These are phyloP conservation scores for Trametes punicea DNA, from an alignment of 768 basidiomycete genomes.

Conservation along the genomic window DNA sequence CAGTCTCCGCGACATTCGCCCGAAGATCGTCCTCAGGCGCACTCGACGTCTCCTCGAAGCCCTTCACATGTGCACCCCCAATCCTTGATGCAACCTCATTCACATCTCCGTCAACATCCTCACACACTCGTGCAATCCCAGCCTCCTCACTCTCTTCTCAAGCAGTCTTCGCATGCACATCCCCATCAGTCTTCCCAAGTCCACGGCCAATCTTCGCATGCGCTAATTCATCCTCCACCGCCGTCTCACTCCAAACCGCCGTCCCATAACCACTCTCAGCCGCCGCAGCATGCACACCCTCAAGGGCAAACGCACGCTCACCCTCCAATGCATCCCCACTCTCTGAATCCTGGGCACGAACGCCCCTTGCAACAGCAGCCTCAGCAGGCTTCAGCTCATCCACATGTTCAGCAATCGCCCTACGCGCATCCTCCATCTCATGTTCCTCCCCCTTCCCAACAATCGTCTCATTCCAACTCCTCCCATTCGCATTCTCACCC, in stretches of 20 bases:
- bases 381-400: background rate
- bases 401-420: conserved; percentile 1
- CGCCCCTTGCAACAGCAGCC: background rate
- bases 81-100: background rate
- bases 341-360: background rate
- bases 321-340: background rate
- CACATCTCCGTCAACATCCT: background rate
- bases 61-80: background rate
- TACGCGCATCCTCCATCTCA: conserved; percentile 7
- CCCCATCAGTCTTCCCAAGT: background rate
- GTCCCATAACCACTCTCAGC: background rate
- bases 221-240: background rate
- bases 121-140: conserved; percentile 4
- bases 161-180: background rate
- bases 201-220: background rate
- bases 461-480: background rate
- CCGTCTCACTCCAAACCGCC: background rate
- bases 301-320: background rate
- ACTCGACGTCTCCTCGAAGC: background rate
- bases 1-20: background rate
- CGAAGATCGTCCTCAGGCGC: conserved; percentile 6
- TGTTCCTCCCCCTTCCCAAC: background rate
- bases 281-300: background rate
- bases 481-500: conserved; percentile 4
- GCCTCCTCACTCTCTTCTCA: background rate